A percentile compares a stretch with the other conserved stretches of the same genome.
Evolutionary conservation across 1,284 basidiomycete genomes (phyloP).

Genomic region (Sanghuangporus baumii): DNA sequence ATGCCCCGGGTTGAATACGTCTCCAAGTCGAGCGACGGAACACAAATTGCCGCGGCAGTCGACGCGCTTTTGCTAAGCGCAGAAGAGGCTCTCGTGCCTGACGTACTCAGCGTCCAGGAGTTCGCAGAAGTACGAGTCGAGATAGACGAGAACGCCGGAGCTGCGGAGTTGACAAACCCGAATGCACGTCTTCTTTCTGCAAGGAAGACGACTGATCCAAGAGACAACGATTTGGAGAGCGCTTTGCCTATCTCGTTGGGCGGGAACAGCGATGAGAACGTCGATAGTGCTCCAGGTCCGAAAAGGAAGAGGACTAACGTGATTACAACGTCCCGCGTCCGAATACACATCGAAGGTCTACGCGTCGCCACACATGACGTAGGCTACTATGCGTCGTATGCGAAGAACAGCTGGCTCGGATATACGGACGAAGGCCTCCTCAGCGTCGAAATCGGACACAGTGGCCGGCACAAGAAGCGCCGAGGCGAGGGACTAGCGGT

Average conservation of each 20-base stretch:
- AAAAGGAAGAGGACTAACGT: constrained; percentile 18
- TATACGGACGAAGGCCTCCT: constrained; percentile 46
- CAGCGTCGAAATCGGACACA: constrained; percentile 33
- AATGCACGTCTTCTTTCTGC: constrained; percentile 1
- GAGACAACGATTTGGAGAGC: constrained; percentile 7
- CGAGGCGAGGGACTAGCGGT: constrained; percentile 29
- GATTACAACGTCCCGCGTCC: constrained; percentile 29
- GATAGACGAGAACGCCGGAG: constrained; percentile 23
- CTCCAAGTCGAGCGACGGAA: constrained; percentile 20
- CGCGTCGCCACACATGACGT: constrained; percentile 35
- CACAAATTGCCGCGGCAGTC: constrained; percentile 31
- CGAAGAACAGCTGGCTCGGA: constrained; percentile 25
- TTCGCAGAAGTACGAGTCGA: constrained; percentile 38
- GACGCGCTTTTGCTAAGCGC: constrained; percentile 34
- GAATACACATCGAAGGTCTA: constrained; percentile 39
- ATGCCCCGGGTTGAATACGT: constrained; percentile 41
- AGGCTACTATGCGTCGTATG: constrained; percentile 41
- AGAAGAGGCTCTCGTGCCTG: constrained; percentile 34
- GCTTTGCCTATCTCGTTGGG: not conserved
- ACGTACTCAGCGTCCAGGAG: constrained; percentile 36
- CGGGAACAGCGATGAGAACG: not conserved
- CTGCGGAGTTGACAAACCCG: not conserved
- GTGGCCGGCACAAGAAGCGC: constrained; percentile 1
- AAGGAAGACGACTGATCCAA: not conserved
- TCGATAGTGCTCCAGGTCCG: not conserved